phyloP scores from a whole-genome alignment of 106 monocot species.

The Gastrodia elata region DNA sequence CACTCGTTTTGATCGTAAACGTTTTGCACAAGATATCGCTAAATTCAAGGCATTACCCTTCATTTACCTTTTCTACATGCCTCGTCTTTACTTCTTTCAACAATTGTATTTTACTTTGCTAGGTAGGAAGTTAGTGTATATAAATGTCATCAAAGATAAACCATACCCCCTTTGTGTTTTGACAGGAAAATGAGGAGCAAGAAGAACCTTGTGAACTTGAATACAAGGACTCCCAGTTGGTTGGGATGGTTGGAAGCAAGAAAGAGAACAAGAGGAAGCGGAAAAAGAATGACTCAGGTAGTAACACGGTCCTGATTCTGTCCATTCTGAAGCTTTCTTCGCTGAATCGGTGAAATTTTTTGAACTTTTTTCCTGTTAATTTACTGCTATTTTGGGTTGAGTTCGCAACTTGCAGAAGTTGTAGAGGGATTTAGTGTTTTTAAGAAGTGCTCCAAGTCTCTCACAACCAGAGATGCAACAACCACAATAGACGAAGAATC shows the following conservation, averaged over 20 bases:
- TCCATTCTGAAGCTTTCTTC: background rate
- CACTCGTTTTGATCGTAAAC: conserved; percentile 51
- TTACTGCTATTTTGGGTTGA: conserved; percentile 7
- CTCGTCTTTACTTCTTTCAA: background rate
- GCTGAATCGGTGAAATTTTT: background rate
- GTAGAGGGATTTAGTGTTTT: conserved; percentile 71
- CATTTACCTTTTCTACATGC: background rate
- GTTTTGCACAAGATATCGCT: conserved; percentile 51
- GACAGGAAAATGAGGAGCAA: conserved; percentile 23
- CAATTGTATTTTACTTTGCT: background rate
- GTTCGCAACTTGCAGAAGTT: conserved; percentile 16
- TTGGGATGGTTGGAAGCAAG: conserved; percentile 14
- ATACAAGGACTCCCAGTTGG: background rate
- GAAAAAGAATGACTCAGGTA: conserved; percentile 14
- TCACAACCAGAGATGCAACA: background rate
- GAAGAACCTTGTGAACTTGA: background rate
- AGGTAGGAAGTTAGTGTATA: background rate
- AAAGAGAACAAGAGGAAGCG: conserved; percentile 53
- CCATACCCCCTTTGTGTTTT: background rate
- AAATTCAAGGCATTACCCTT: conserved; percentile 32
- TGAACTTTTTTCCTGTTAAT: background rate
- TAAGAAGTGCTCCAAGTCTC: conserved; percentile 27
- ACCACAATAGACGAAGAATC: conserved; percentile 9
- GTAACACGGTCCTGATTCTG: background rate
- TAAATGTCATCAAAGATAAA: background rate